Evolutionary conservation across 192 early-diverging fungal genomes (phyloP), one percentile per base, ranked within the genome.

Genomic region (Coemansia sp.): DNA sequence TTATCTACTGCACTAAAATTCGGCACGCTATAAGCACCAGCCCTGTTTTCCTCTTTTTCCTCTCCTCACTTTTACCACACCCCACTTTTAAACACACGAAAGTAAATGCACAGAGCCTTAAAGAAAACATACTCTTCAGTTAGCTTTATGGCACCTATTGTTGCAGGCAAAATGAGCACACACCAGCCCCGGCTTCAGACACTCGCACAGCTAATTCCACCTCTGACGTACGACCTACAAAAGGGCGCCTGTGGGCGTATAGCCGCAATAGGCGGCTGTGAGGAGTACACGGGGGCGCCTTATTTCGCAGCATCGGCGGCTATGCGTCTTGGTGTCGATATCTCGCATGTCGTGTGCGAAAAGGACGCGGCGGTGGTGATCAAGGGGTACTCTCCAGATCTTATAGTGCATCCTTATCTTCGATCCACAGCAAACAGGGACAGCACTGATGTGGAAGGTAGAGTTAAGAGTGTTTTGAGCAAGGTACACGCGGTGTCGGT

Each of bases 361-460:
- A 78, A 81, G 37, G 75, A 78, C 30, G 92, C 95, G 0, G 85
- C 77, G 0, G 52, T 69, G 1, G 85, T 82, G 7, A 92, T 98
- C 42, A 96, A 95, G 56, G 67, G 80, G 37, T 89, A 89, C 67
- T 81, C 83, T 22, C 86, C 89, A 15, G 87, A 99, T 48, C 65
- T 99, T 7, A 97, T 99, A 50, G 97, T 99, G 3, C 85, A 93
- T 65, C 97, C 97, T 4, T 89, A 87, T 48, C 50, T 98, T 46
- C 73, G 77, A 24, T 74, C 60, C 25, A 46, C 48, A 2, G 55
- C 58, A 57, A 73, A 49, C 29, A 46, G 42, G 17, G 29, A 51
- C 15, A 45, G 50, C 23, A 29, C 49, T 15, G 27, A 37, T 23
- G 25, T 40, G 39, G 28, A 61, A 19, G 47, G 77, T 10, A 70